phyloP scores from a whole-genome alignment of 140 eudicot species.

The Erigeron philadelphicus region DNA sequence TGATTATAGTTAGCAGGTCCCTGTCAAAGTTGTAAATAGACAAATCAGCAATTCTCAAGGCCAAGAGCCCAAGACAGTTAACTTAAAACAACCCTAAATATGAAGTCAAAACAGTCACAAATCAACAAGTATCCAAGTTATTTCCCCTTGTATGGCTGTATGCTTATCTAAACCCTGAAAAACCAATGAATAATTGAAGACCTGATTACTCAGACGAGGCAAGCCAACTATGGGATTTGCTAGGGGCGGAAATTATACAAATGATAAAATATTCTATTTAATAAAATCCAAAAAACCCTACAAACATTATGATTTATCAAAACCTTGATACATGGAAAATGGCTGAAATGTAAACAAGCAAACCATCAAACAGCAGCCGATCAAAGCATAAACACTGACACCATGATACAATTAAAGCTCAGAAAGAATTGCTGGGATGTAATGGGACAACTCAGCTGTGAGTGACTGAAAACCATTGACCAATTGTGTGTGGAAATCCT shows the following conservation, averaged over 20 bases:
- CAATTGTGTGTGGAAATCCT: constrained; percentile 91
- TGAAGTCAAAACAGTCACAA: background rate
- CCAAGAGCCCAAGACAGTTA: background rate
- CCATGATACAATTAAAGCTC: constrained; percentile 54
- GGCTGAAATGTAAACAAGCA: constrained; percentile 23
- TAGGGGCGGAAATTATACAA: constrained; percentile 25
- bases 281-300: constrained; percentile 16
- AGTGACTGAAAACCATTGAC: constrained; percentile 96
- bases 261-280: constrained; percentile 25
- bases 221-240: constrained; percentile 18
- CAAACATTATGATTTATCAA: constrained; percentile 29
- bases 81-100: background rate
- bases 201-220: constrained; percentile 19
- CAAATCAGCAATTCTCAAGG: background rate
- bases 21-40: background rate
- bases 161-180: background rate
- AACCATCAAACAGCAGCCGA: constrained; percentile 21
- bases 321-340: constrained; percentile 29
- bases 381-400: constrained; percentile 18
- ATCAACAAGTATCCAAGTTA: background rate
- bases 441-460: constrained; percentile 93
- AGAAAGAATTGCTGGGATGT: constrained; percentile 97
- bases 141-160: background rate
- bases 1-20: background rate
- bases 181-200: constrained; percentile 16